Conservation (phyloP, 108 stramenopile species). For the Schizochytrium sp. region DNA sequence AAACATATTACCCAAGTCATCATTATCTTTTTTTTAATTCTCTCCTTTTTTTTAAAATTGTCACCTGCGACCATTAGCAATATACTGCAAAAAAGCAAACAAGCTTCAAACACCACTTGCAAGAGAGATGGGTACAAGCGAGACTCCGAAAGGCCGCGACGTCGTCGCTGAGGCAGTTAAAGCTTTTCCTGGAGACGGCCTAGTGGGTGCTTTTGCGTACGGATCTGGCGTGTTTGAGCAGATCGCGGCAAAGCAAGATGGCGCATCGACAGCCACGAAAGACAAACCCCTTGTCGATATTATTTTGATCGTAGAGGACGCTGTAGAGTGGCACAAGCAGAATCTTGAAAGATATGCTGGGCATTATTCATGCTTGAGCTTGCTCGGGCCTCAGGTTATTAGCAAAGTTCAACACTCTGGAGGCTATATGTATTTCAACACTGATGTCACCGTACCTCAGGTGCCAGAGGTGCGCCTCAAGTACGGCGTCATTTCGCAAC, state of each 20-base stretch:
- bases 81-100: no score
- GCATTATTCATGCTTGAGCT: background rate
- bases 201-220: slow-evolving; percentile 22
- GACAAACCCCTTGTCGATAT: slow-evolving; percentile 28
- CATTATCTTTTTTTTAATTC: no score
- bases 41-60: no score
- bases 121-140: background rate
- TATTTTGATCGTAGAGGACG: slow-evolving; percentile 44
- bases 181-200: background rate
- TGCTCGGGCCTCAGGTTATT: background rate
- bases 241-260: background rate
- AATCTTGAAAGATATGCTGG: background rate
- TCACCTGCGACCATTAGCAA: no score
- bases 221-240: slow-evolving; percentile 56
- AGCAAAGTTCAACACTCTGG: background rate
- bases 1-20: no score
- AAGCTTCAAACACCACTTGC: background rate
- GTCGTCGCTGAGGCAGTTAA: background rate
- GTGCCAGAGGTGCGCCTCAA: slow-evolving; percentile 26
- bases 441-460: background rate
- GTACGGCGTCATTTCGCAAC: slow-evolving; percentile 39
- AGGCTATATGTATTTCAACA: slow-evolving; percentile 49
- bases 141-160: background rate
- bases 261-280: background rate
- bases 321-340: slow-evolving; percentile 15